Conservation (phyloP, 306 rosid genomes). For the Phaseolus lunatus region DNA sequence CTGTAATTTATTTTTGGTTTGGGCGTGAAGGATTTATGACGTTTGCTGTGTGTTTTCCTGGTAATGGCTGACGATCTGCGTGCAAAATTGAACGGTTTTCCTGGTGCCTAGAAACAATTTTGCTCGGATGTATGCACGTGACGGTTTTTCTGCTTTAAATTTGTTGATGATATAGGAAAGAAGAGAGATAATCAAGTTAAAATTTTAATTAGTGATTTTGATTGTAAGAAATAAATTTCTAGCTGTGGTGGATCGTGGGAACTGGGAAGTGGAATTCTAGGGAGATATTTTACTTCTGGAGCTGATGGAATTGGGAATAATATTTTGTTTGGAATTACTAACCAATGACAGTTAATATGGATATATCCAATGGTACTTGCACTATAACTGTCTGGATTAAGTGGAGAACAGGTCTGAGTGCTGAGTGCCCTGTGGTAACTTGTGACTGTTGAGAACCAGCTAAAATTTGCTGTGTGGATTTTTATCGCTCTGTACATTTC, state of each 20-base stretch:
- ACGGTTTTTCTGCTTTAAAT: not conserved
- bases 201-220: not conserved
- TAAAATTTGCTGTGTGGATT: not conserved
- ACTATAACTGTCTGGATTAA: not conserved
- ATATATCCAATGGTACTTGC: not conserved
- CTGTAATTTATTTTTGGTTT: not conserved
- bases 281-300: not conserved
- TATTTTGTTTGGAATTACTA: not conserved
- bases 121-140: not conserved
- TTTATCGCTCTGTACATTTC: not conserved
- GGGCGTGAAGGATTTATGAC: not conserved
- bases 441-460: slow-evolving; percentile 11
- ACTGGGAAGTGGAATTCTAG: not conserved
- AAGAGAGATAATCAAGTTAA: not conserved
- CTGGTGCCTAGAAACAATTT: not conserved
- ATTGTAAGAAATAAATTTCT: not conserved
- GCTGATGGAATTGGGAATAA: not conserved
- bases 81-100: not conserved
- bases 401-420: too few species aligned
- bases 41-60: not conserved
- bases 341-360: not conserved
- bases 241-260: not conserved
- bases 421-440: not conserved
- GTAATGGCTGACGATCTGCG: not conserved
- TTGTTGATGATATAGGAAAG: not conserved